Conservation (phyloP, 1,284 basidiomycete genomes). For the Trametes hirsuta region DNA sequence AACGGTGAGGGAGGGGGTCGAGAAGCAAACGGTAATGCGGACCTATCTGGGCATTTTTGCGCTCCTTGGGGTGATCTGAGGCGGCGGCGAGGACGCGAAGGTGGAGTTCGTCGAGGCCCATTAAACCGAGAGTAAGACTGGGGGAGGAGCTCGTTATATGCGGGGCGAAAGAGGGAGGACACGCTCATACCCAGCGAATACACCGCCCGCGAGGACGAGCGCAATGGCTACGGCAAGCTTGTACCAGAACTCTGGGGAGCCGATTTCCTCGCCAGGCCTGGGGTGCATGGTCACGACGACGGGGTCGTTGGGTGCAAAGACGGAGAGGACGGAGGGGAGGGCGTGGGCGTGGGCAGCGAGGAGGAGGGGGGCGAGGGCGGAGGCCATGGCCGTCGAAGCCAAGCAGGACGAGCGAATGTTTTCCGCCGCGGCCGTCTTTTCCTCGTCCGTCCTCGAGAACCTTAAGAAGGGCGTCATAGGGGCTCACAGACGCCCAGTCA, state of each 20-base stretch:
- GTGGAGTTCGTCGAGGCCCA: slow-evolving; percentile 95
- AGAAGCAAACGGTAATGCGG: neutral
- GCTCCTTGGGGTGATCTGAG: slow-evolving; percentile 73
- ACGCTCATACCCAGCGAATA: slow-evolving; percentile 79
- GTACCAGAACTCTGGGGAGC: slow-evolving; percentile 62
- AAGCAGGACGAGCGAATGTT: neutral
- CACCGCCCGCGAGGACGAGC: slow-evolving; percentile 80
- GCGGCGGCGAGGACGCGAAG: slow-evolving; percentile 84
- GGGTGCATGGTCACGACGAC: neutral
- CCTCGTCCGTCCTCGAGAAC: too few species aligned
- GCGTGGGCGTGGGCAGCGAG: slow-evolving; percentile 6
- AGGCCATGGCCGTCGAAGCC: neutral
- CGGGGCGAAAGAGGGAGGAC: neutral
- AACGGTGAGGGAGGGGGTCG: neutral
- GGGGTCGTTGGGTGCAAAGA: neutral
- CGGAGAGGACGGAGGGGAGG: slow-evolving; percentile 8
- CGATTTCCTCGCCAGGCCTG: slow-evolving; percentile 36
- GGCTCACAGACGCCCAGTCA: slow-evolving; percentile 14
- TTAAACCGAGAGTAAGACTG: slow-evolving; percentile 86
- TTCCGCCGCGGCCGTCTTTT: neutral
- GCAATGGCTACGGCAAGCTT: slow-evolving; percentile 67
- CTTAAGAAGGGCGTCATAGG: neutral
- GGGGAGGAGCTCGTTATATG: neutral
- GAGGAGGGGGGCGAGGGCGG: neutral
- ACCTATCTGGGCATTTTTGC: slow-evolving; percentile 75